A percentile compares a stretch with the other conserved stretches of the same genome.
These are phyloP conservation scores for Dactylella cylindrospora DNA, from an alignment of 2,329 filamentous ascomycete genomes.

Conservation along the genomic window DNA sequence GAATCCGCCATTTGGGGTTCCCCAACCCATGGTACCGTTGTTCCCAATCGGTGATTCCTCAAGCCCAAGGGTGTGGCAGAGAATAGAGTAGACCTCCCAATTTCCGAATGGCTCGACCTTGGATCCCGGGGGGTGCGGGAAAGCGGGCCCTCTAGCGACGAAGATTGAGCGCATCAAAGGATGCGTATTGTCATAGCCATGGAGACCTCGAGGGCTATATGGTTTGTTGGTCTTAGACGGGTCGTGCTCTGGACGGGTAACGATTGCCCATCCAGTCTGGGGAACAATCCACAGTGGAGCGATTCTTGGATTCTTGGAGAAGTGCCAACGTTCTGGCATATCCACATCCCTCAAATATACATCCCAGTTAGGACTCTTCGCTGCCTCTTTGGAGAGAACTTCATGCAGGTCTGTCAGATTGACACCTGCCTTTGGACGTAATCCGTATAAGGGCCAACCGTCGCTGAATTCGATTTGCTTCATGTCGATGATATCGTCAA, in stretches of 20 bases:
- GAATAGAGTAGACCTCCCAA: conserved; percentile 85
- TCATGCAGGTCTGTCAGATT: conserved; percentile 70
- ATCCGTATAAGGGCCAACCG: conserved; percentile 89
- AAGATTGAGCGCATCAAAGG: conserved; percentile 97
- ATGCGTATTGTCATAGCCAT: conserved; percentile 93
- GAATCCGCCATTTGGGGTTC: conserved; percentile 32
- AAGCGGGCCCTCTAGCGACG: conserved; percentile 85
- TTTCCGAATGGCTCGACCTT: conserved; percentile 78
- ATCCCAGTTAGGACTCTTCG: conserved; percentile 69
- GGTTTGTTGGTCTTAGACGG: conserved; percentile 61
- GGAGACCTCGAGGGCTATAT: conserved; percentile 81
- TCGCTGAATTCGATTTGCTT: conserved; percentile 78
- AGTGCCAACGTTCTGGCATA: conserved; percentile 93
- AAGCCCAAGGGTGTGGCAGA: conserved; percentile 83
- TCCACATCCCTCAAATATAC: conserved; percentile 82
- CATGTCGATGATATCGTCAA: conserved; percentile 84
- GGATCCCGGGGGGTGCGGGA: conserved; percentile 80
- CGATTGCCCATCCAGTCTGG: conserved; percentile 88
- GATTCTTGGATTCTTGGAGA: conserved; percentile 81
- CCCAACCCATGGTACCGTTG: conserved; percentile 71
- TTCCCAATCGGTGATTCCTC: conserved; percentile 66
- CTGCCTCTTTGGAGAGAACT: conserved; percentile 52
- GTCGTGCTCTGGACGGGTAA: conserved; percentile 76
- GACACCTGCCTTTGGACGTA: conserved; percentile 67
- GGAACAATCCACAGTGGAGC: conserved; percentile 94